These are phyloP conservation scores for Skeletonema menzelii DNA, from an alignment of 108 stramenopile genomes.

Conservation along the genomic window DNA sequence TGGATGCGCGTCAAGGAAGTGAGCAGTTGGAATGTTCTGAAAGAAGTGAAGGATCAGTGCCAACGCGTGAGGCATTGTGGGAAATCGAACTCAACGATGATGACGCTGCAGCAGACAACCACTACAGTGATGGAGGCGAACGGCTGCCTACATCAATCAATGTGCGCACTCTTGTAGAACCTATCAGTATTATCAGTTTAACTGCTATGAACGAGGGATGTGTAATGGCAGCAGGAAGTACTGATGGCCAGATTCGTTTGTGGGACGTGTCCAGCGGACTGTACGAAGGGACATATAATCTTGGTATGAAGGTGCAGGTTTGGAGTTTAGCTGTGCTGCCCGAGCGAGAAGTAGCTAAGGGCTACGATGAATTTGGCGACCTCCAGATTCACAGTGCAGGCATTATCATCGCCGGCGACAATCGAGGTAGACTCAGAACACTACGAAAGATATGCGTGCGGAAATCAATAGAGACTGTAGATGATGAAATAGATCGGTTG, in stretches of 20 bases:
- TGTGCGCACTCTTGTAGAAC: not conserved
- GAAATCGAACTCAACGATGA: slow-evolving; percentile 31
- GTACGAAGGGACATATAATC: slow-evolving; percentile 18
- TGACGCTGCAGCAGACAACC: not conserved
- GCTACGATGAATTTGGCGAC: slow-evolving; percentile 1
- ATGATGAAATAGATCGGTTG: not conserved
- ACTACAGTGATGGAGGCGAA: not conserved
- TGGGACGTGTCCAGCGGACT: slow-evolving; percentile 19
- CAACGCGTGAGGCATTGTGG: slow-evolving; percentile 8
- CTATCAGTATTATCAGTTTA: slow-evolving; percentile 9
- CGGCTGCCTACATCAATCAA: not conserved
- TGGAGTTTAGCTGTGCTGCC: slow-evolving; percentile 23
- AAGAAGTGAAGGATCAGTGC: not conserved
- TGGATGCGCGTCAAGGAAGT: slow-evolving; percentile 3
- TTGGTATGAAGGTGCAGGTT: slow-evolving; percentile 14
- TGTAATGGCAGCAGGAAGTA: slow-evolving; percentile 21
- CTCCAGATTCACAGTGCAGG: not conserved
- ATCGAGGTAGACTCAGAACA: slow-evolving; percentile 20
- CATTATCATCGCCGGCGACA: slow-evolving; percentile 28
- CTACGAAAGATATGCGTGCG: slow-evolving; percentile 5
- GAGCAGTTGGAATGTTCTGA: slow-evolving; percentile 6
- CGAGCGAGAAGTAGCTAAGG: slow-evolving; percentile 1
- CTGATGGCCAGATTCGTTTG: slow-evolving; percentile 17
- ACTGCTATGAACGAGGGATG: not conserved
- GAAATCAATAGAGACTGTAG: not conserved